A percentile compares a stretch with the other conserved stretches of the same genome.
Evolutionary conservation across 2,329 filamentous ascomycete genomes (phyloP).

Genomic region (Bipolaris oryzae): DNA sequence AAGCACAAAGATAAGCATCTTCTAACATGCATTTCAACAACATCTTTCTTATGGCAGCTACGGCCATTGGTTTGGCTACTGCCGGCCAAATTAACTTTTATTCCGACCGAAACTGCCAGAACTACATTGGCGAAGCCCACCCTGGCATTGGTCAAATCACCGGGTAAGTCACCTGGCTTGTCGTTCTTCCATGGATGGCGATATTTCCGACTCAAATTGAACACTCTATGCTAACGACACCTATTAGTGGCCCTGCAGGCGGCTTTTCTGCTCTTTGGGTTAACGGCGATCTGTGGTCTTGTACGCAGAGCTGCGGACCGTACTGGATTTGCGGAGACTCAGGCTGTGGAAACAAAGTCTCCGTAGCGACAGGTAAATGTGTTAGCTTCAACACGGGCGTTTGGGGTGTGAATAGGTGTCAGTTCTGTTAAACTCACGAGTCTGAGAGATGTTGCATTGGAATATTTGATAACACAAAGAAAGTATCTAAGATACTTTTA

Average conservation of each 20-base stretch:
- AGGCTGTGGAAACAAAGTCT: slow-evolving; percentile 13
- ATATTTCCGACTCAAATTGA: neutral
- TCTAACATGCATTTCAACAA: slow-evolving; percentile 9
- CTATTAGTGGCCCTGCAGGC: slow-evolving; percentile 21
- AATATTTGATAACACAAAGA: too few relatives aligned
- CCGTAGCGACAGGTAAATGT: slow-evolving; percentile 13
- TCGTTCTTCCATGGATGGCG: neutral
- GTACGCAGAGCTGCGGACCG: slow-evolving; percentile 22
- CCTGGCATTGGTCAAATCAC: slow-evolving; percentile 13
- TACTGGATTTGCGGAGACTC: slow-evolving; percentile 25
- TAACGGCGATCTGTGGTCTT: slow-evolving; percentile 15
- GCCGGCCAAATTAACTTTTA: slow-evolving; percentile 30
- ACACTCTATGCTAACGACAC: neutral
- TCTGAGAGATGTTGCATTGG: neutral
- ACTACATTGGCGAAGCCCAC: slow-evolving; percentile 23
- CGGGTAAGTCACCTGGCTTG: slow-evolving; percentile 9
- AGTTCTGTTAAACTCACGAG: neutral
- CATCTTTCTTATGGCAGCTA: slow-evolving; percentile 10
- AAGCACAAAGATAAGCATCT: neutral
- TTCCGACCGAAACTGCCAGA: slow-evolving; percentile 24
- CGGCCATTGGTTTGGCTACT: slow-evolving; percentile 8
- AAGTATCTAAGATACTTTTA: too few relatives aligned
- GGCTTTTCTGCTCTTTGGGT: slow-evolving; percentile 29
- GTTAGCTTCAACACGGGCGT: slow-evolving; percentile 24
- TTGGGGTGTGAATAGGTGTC: slow-evolving; percentile 11